These are phyloP conservation scores for Aulographum hederae DNA, from an alignment of 2,329 filamentous ascomycete genomes.

Conservation along the genomic window DNA sequence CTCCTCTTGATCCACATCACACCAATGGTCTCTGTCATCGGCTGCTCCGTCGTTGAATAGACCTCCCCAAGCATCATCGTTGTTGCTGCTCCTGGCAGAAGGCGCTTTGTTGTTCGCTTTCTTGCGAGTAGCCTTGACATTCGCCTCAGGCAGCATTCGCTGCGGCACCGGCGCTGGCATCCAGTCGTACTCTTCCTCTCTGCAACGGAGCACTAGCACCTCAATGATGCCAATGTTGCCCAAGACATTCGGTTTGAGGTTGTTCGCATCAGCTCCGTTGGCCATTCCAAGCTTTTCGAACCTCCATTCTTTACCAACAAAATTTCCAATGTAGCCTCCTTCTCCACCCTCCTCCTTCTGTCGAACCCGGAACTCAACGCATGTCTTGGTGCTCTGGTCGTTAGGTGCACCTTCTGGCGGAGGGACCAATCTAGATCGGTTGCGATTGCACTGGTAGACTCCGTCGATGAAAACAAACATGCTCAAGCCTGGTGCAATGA, in stretches of 20 bases:
- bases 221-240: conserved; percentile 28
- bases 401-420: conserved; percentile 7
- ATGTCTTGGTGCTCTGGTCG: conserved; percentile 12
- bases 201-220: conserved; percentile 27
- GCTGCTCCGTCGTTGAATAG: neutral
- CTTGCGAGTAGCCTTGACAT: neutral
- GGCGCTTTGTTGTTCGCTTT: neutral
- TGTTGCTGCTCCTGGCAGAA: neutral
- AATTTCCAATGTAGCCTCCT: no score
- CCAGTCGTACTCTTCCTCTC: no score
- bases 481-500: conserved; percentile 33
- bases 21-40: no score
- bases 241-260: conserved; percentile 14
- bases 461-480: conserved; percentile 40
- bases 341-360: conserved; percentile 33
- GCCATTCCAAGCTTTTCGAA: conserved; percentile 31
- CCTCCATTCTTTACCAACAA: conserved; percentile 33
- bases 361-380: conserved; percentile 30
- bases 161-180: neutral
- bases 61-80: neutral
- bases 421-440: conserved; percentile 23
- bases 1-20: no score
- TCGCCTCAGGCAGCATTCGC: neutral
- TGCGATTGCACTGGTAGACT: conserved; percentile 38
- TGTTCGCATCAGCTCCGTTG: conserved; percentile 12